Evolutionary conservation across 306 rosid species (phyloP).

Genomic region (Rosa lucieae): DNA sequence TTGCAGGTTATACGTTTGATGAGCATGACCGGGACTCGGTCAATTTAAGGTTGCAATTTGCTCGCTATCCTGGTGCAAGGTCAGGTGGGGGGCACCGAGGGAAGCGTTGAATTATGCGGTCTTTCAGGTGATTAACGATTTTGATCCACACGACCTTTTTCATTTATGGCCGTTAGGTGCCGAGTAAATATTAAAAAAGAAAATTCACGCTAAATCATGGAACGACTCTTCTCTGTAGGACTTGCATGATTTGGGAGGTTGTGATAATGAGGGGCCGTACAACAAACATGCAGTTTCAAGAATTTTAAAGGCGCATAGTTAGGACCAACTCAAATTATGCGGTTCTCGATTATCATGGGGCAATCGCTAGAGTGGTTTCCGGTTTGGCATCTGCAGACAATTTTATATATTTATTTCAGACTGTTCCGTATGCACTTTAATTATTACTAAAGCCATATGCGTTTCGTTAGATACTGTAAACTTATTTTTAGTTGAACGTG

Average conservation of each 20-base stretch:
- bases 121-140: constrained; percentile 40
- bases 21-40: constrained; percentile 95
- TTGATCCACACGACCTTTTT: constrained; percentile 43
- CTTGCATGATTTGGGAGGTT: constrained; percentile 50
- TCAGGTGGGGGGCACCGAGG: constrained; percentile 97
- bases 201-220: constrained; percentile 56
- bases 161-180: constrained; percentile 42
- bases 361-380: constrained; percentile 40
- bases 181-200: constrained; percentile 39
- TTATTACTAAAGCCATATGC: neutral
- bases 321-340: constrained; percentile 38
- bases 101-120: constrained; percentile 72
- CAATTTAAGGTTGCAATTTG: constrained; percentile 94
- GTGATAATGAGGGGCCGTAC: constrained; percentile 54
- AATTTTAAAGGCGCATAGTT: constrained; percentile 48
- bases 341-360: constrained; percentile 25
- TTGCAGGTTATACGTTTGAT: constrained; percentile 99
- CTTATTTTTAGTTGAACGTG: neutral
- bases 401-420: constrained; percentile 24
- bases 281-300: constrained; percentile 47
- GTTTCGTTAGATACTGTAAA: constrained; percentile 10
- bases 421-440: constrained; percentile 17
- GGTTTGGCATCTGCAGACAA: constrained; percentile 35
- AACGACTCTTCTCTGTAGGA: constrained; percentile 79
- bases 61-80: constrained; percentile 99